Evolutionary conservation across 331 rosid genomes (phyloP), one percentile per base, ranked within the genome.

Genomic region (Spiraea crenata): DNA sequence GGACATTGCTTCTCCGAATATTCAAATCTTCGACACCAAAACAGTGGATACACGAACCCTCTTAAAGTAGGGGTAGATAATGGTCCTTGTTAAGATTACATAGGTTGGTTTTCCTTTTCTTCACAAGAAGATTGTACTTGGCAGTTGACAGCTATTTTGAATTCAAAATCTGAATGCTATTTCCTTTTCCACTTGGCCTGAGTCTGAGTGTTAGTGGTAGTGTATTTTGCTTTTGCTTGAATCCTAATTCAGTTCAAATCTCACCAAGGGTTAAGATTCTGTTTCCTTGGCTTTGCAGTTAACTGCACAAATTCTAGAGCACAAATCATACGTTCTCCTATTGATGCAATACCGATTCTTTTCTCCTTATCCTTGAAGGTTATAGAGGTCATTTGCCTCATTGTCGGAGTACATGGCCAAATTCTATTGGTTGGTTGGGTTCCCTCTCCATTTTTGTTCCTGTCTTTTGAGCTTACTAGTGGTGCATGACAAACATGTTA

Each of bases 21-120:
- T 92, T 90, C 74, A 73, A 80, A 55, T 86, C 98, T 44, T 83
- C 91, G 4, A 67, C 83, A 71, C 90, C 90, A 39, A 80, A 56
- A 68, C 78, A 85, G 39, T 92, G 91, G 96, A 71, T 75, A 8
- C 31, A 66, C 60, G 85, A 77, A 37, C 77, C 52, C 59, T 80
- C 69, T 59, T 76, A 72, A 50, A 50, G 75, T 19, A 7, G 7
- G 50, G 61, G 41, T 20, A 47, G 9, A 45, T 17, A 7, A 71
- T 34, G 35, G 14, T 58, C 19, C 63, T 9, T 12, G 63, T 58
- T 58, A 20, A 34, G 63, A 13, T 34, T 58, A 49, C 17, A 49
- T 17, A 52, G 31, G 34, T 25, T 42, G 7, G 1, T 42, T 42
- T 42, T 55, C 40, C 19, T 31, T 34, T 34, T 34, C 47, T 1